A percentile compares a stretch with the other conserved stretches of the same genome.
These are phyloP conservation scores for Macrolepiota dolichaula DNA, from an alignment of 768 basidiomycete genomes.

Conservation along the genomic window DNA sequence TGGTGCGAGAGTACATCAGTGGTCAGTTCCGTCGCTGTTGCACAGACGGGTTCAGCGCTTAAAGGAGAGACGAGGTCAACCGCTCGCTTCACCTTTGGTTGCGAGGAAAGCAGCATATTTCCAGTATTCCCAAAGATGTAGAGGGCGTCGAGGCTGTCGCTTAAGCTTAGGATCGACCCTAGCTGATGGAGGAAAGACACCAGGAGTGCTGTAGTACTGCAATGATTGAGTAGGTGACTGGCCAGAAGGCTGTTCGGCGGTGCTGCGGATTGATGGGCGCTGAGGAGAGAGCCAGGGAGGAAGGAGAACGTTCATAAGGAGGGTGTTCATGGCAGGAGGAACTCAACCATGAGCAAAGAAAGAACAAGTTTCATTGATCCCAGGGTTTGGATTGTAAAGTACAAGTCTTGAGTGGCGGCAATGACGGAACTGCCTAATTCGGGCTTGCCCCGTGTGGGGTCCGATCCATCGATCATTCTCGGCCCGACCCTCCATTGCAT, in stretches of 20 bases:
- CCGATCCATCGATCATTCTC: conserved; percentile 5
- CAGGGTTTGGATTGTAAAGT: background rate
- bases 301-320: conserved; percentile 12
- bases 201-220: conserved; percentile 62
- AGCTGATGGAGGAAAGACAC: conserved; percentile 69
- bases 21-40: conserved; percentile 44
- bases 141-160: conserved; percentile 47
- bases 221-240: conserved; percentile 30
- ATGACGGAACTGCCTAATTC: conserved; percentile 1
- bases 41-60: background rate
- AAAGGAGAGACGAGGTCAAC: background rate
- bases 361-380: conserved; percentile 9
- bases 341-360: conserved; percentile 6
- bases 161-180: conserved; percentile 69
- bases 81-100: conserved; percentile 50
- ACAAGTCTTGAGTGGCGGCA: background rate
- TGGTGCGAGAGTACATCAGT: conserved; percentile 75
- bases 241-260: conserved; percentile 20
- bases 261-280: conserved; percentile 8
- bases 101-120: conserved; percentile 65
- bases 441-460: conserved; percentile 7
- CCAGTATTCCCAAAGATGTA: conserved; percentile 70
- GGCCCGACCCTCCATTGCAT: conserved; percentile 17
- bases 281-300: conserved; percentile 12
- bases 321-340: conserved; percentile 7